Base-by-base conservation (phyloP, 495 filamentous ascomycete species). In the Xylaria cubensis region DNA sequence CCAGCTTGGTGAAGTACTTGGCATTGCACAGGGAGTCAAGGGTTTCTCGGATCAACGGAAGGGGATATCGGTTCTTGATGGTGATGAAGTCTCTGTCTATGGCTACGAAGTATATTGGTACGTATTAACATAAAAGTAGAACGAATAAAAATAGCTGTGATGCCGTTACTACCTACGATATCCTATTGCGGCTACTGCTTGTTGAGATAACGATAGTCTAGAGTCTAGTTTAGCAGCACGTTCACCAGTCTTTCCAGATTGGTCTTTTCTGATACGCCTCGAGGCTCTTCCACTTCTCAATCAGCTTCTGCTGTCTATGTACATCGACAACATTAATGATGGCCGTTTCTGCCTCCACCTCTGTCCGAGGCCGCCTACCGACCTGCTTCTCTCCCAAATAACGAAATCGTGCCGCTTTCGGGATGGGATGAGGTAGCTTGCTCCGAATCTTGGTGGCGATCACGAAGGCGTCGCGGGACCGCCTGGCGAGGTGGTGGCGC, bases 231-330 rank as follows among this genome's bases (percentile, higher is more conserved):
- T 56, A 13, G 15, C 32, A 46, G 1, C 24, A 29, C 2, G 44
- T n/a, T 74, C 56, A 77, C 76, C 76, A 77, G 48, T 77, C 76
- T 32, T 69, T 74, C 76, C 76, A 77, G 69, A 77, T 77, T 3
- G 17, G 69, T 26, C 76, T 68, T 17, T 36, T 48, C n/a, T 46
- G 21, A 65, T 67, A 77, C 2, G 74, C 74, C 67, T 73, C 42
- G 0, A 67, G 55, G 36, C 39, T 77, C 39, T 72, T 73, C 74
- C 76, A 77, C 44, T 71, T 56, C 59, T 77, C 76, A 3, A 75
- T 21, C 1, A 77, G 70, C 29, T 36, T 3, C 36, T 75, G 76
- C 48, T 67, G 13, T 3, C 34, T 39, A 36, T 73, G 46, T 12
- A 55, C 55, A 17, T 77, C 76, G 0, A 75, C 59, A 4, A 77